Evolutionary conservation across 2,329 filamentous ascomycete genomes (phyloP).

Genomic region (Beauveria varroae): DNA sequence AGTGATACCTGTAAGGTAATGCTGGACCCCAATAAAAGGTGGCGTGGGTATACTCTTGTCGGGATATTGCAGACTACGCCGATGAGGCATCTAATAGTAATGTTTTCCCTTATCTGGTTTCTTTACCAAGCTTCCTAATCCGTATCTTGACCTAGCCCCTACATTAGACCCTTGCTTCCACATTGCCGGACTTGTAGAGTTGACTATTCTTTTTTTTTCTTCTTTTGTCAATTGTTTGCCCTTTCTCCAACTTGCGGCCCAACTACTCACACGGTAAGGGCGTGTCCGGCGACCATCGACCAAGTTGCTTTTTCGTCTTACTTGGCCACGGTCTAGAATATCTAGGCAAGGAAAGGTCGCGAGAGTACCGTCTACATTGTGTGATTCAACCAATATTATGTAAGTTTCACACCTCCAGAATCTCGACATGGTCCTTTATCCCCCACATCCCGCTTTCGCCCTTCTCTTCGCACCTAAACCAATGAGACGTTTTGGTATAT

Average conservation of each 20-base stretch:
- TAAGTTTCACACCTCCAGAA: neutral
- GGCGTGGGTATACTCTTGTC: neutral
- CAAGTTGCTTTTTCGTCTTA: neutral
- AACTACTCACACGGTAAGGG: neutral
- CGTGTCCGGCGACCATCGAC: too few species aligned
- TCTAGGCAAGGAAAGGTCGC: neutral
- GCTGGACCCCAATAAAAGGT: neutral
- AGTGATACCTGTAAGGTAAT: neutral
- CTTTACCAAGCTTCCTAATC: neutral
- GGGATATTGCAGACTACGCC: constrained; percentile 5
- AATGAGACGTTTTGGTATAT: neutral
- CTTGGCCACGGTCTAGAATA: neutral
- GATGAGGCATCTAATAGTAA: neutral
- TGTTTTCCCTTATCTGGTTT: neutral
- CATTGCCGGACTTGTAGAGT: neutral
- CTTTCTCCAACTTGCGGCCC: neutral
- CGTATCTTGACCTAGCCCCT: neutral
- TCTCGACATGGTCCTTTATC: neutral
- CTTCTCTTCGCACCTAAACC: neutral
- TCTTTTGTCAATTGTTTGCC: neutral
- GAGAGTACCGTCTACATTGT: neutral
- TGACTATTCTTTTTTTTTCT: neutral
- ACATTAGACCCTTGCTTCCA: neutral
- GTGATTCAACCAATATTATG: neutral
- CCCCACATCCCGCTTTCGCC: too few species aligned